Base-by-base conservation (phyloP, 805 yeast species). In the Ogataea paradorogensis region DNA sequence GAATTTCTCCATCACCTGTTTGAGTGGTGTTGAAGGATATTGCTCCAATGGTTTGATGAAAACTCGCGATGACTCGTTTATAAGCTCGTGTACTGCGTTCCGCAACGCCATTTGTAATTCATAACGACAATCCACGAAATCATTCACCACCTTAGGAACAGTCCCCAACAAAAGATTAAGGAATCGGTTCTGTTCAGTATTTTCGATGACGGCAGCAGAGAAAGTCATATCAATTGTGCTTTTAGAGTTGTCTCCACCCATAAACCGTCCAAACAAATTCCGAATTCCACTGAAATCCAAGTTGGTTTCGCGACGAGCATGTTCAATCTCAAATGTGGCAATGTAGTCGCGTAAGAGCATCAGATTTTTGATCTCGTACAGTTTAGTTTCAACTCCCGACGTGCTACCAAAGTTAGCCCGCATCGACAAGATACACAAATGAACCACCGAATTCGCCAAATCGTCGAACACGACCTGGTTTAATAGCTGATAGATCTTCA, bases 381-480 rank as follows among this genome's bases (percentile, higher is more conserved):
- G 63, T 38, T 77, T 76, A 0, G 84, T 70, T 50, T 82, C 90
- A 9, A 62, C 48, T 0, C 87, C 85, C 20, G 74, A 62, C 48
- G 71, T 63, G 25, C 59, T 50, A 4, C 68, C 63, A 47, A 73
- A 73, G 9, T 84, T 82, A 11, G 66, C 62, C 40, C 74, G 73
- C 50, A 88, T 62, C 6, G 93, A 77, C 11, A 65, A 53, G 26
- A 88, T 74, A 51, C 93, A 82, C 30, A 83, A 74, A 56, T 86
- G 96, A 4, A 91, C 84, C 37, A 88, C 80, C 41, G 84, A 78
- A 58, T 88, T 95, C 0, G 96, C 95, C 48, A 90, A 64, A 55
- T 87, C 95, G 58, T 88, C 95, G 63, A 90, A 91, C 2, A 88
- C 84, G 9, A 73, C 65, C 2, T 90, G 79, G 48, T 82, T 82